Percentiles rank a stretch among this genome's conserved stretches.
Conservation (phyloP, 2,329 filamentous ascomycete species). For the Fusarium austroafricanum region DNA sequence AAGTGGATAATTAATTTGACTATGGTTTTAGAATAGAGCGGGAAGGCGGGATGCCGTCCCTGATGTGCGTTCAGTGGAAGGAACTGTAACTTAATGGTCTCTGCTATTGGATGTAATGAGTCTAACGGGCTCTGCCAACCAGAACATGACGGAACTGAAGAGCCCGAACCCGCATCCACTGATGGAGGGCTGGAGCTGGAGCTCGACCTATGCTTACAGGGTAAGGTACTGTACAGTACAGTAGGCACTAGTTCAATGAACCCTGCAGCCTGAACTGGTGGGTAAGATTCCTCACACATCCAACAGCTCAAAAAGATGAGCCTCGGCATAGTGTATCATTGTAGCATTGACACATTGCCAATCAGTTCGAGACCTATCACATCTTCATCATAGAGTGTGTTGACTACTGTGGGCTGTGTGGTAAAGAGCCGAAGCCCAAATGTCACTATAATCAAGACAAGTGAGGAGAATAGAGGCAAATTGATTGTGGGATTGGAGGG, state of each 20-base stretch:
- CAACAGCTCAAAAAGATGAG: neutral
- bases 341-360: neutral
- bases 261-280: neutral
- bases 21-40: conserved; percentile 4
- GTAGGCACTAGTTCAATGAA: neutral
- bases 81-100: neutral
- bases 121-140: neutral
- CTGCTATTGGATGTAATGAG: neutral
- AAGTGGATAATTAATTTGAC: neutral
- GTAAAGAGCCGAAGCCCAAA: conserved; percentile 12
- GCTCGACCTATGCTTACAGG: neutral
- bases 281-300: neutral
- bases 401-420: neutral
- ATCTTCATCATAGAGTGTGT: conserved; percentile 6
- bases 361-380: conserved; percentile 4
- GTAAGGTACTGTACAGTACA: neutral
- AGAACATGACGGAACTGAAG: neutral
- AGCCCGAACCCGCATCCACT: conserved; percentile 2
- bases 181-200: neutral
- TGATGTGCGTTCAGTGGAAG: conserved; percentile 7
- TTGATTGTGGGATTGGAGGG: no score
- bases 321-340: conserved; percentile 22
- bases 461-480: conserved; percentile 3
- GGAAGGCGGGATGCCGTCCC: conserved; percentile 13
- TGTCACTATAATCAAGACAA: conserved; percentile 9